Conservation (phyloP, 495 filamentous ascomycete species). For the Niebla homalea region DNA sequence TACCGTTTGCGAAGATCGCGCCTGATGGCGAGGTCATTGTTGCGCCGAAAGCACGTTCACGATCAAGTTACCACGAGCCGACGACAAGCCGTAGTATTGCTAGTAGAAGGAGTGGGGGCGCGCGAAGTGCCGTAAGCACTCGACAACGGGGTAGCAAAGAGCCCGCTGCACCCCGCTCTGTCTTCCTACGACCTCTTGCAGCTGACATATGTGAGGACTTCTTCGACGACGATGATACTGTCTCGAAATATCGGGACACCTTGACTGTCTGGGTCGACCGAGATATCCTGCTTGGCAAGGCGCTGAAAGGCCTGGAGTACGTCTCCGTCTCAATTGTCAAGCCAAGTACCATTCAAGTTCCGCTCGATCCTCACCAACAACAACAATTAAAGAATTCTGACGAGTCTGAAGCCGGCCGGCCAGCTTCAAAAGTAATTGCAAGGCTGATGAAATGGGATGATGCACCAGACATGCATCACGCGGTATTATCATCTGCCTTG, state of each 20-base stretch:
- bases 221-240: slow-evolving; percentile 50
- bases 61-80: slow-evolving; percentile 37
- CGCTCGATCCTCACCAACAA: slow-evolving; percentile 60
- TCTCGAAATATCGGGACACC: slow-evolving; percentile 41
- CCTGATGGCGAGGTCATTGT: slow-evolving; percentile 94
- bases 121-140: slow-evolving; percentile 58
- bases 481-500: slow-evolving; percentile 61
- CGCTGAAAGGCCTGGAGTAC: slow-evolving; percentile 59
- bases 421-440: slow-evolving; percentile 61
- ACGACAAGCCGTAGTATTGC: slow-evolving; percentile 59
- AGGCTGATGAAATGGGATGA: slow-evolving; percentile 68
- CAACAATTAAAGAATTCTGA: slow-evolving; percentile 46
- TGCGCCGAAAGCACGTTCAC: slow-evolving; percentile 71
- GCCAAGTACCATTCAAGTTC: slow-evolving; percentile 62
- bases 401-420: slow-evolving; percentile 41
- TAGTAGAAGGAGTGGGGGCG: slow-evolving; percentile 55
- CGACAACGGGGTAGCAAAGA: slow-evolving; percentile 45
- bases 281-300: slow-evolving; percentile 51
- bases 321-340: slow-evolving; percentile 66
- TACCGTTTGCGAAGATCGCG: slow-evolving; percentile 79
- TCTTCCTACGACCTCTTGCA: slow-evolving; percentile 71
- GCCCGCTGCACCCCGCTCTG: slow-evolving; percentile 33
- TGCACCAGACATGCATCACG: slow-evolving; percentile 66
- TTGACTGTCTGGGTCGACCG: slow-evolving; percentile 74
- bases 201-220: slow-evolving; percentile 48